These are phyloP conservation scores for Mycogone perniciosa DNA, from an alignment of 2,329 filamentous ascomycete species.

Conservation along the genomic window DNA sequence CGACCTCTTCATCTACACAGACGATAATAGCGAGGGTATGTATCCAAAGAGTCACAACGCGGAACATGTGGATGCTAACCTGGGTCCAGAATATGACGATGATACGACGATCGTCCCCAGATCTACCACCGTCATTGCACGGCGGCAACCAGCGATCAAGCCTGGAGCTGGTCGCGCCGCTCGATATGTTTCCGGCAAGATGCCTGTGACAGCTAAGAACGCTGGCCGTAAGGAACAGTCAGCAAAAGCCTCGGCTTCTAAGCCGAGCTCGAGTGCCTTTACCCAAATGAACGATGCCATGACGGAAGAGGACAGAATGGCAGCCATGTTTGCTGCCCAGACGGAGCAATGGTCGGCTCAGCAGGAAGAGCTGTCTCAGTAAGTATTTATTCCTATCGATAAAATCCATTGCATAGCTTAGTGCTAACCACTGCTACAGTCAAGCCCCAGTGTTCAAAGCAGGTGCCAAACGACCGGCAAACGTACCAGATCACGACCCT, in stretches of 20 bases:
- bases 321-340: slow-evolving; percentile 84
- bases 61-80: slow-evolving; percentile 22
- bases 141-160: slow-evolving; percentile 75
- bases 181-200: slow-evolving; percentile 92
- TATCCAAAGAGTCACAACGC: slow-evolving; percentile 8
- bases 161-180: slow-evolving; percentile 85
- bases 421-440: slow-evolving; percentile 35
- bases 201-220: slow-evolving; percentile 83
- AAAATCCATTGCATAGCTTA: slow-evolving; percentile 10
- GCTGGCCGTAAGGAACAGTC: slow-evolving; percentile 59
- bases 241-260: slow-evolving; percentile 51
- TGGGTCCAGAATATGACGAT: slow-evolving; percentile 77
- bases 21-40: slow-evolving; percentile 86
- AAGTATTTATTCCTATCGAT: slow-evolving; percentile 26
- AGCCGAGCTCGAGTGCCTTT: slow-evolving; percentile 51
- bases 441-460: slow-evolving; percentile 57
- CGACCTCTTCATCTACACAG: slow-evolving; percentile 88
- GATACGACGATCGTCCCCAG: slow-evolving; percentile 96
- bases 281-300: slow-evolving; percentile 68
- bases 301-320: slow-evolving; percentile 91
- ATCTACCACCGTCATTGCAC: slow-evolving; percentile 87
- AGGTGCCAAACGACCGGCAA: slow-evolving; percentile 59
- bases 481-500: slow-evolving; percentile 86
- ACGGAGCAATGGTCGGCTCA: slow-evolving; percentile 90
- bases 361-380: slow-evolving; percentile 87